Evolutionary conservation across 164 flowering plant species (phyloP), one percentile per base, ranked within the genome.

Genomic region (Sextonia rubra): DNA sequence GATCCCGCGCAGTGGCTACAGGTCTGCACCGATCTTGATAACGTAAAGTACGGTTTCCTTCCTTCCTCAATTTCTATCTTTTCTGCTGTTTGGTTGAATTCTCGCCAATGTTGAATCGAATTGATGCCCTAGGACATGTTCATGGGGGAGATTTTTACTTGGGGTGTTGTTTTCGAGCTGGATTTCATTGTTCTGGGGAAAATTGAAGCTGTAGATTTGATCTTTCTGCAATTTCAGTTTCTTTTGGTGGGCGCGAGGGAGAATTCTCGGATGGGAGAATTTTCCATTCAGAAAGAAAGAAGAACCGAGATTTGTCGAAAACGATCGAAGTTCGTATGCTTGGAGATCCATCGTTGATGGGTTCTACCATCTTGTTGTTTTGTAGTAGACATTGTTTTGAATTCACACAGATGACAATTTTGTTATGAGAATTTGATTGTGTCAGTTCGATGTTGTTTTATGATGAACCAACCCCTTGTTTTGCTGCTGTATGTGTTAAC

Each of bases 1-100:
- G 99, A 92, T 71, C 99, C 98, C 12, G 85, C 96, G 7, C 93
- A 90, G 85, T 93, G 98, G 98, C 86, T 85, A 61, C 91, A 89
- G 80, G 84, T 95, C 85, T 95, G 94, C 88, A 83, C 90, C 80
- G 87, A 88, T 76, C 86, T 95, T 56, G 99, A 95, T 17, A 74
- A 81, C 69, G 86, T 93, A 81, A 95, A 92, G 96, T 91, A 84
- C 66, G 82, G 37, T n/a, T 29, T 62, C 68, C 37, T 60, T 75
- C 64, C 76, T 61, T 74, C 63, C 75, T 61, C 72, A 23, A 68
- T 37, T 67, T 63, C 25, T 15, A 14, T 77, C 58, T 58, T 22
- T 30, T 27, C 6, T 5, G 11, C 8, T 37, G n/a, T 37, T 37
- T 37, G 44, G 44, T 63, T 3, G 18, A 64, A 64, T 61, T 24